Conservation (phyloP, 108 stramenopile genomes). For the Cyclostephanos invisitatus region DNA sequence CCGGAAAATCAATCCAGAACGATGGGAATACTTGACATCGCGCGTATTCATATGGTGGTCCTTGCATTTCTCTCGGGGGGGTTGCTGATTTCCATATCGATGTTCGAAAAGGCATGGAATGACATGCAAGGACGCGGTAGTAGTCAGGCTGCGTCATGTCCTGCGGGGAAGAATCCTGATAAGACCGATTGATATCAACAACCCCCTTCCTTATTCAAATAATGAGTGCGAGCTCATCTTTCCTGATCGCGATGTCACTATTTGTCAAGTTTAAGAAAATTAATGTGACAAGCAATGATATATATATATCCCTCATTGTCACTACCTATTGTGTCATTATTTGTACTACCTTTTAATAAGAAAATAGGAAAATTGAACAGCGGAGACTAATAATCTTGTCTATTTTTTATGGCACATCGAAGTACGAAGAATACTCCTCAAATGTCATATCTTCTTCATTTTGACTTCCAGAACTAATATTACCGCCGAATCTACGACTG, state of each 20-base stretch:
- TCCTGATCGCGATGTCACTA: not conserved
- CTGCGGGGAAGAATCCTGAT: constrained; percentile 11
- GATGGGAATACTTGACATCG: constrained; percentile 60
- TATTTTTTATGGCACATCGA: not conserved
- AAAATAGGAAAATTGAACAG: too few relatives aligned
- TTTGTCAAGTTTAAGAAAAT: not conserved
- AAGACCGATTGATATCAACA: constrained; percentile 57
- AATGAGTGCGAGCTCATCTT: not conserved
- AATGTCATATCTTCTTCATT: not conserved
- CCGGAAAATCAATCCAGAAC: constrained; percentile 12
- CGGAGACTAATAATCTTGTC: not conserved
- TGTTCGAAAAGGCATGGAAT: constrained; percentile 82
- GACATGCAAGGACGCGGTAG: constrained; percentile 55
- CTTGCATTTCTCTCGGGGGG: constrained; percentile 70
- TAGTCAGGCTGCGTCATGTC: constrained; percentile 1
- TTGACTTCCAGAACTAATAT: not conserved
- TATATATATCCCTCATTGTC: too few relatives aligned
- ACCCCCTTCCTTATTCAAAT: not conserved
- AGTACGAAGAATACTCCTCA: constrained; percentile 13
- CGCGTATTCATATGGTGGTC: constrained; percentile 87
- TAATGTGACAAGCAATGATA: not conserved
- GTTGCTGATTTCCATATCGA: constrained; percentile 68
- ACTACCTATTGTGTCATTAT: not conserved
- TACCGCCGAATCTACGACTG: not conserved
- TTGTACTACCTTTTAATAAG: too few relatives aligned